Percentiles rank a stretch among this genome's conserved stretches.
These are phyloP conservation scores for Penicillium concentricum DNA, from an alignment of 2,329 filamentous ascomycete genomes.

Conservation along the genomic window DNA sequence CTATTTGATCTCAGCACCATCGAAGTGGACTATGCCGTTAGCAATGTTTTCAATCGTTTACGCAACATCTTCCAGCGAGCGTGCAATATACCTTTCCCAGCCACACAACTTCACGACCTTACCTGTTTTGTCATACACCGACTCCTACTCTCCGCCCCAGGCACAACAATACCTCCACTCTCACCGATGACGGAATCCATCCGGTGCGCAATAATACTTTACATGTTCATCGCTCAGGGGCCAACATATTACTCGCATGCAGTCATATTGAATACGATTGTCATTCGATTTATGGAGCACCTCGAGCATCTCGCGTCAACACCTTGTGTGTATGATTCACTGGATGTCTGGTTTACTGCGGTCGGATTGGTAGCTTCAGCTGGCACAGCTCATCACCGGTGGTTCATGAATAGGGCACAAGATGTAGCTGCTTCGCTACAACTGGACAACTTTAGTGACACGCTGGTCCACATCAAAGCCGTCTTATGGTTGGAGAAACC, in stretches of 20 bases:
- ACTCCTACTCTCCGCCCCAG: slow-evolving; percentile 35
- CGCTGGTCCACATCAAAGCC: slow-evolving; percentile 10
- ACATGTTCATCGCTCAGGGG: slow-evolving; percentile 56
- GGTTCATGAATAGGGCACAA: slow-evolving; percentile 18
- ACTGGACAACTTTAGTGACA: slow-evolving; percentile 11
- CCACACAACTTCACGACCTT: slow-evolving; percentile 54
- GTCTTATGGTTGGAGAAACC: slow-evolving; percentile 24
- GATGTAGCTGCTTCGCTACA: slow-evolving; percentile 7
- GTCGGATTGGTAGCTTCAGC: slow-evolving; percentile 40
- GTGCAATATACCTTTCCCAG: slow-evolving; percentile 24
- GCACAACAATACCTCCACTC: neutral
- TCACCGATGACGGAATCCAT: slow-evolving; percentile 44
- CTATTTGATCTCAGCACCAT: slow-evolving; percentile 17
- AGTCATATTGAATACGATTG: slow-evolving; percentile 38
- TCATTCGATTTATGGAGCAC: slow-evolving; percentile 33
- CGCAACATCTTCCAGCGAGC: slow-evolving; percentile 44
- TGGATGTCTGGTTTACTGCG: slow-evolving; percentile 46
- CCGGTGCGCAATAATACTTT: slow-evolving; percentile 50
- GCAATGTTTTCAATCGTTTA: slow-evolving; percentile 46
- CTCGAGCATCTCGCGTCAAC: slow-evolving; percentile 25
- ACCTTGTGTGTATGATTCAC: slow-evolving; percentile 14
- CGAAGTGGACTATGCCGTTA: slow-evolving; percentile 37
- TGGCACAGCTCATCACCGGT: slow-evolving; percentile 17
- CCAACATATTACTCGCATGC: slow-evolving; percentile 58
- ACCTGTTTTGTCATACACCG: slow-evolving; percentile 56